Evolutionary conservation across 2,329 filamentous ascomycete genomes (phyloP).

Genomic region (Neophaeococcomyces mojaviensis): DNA sequence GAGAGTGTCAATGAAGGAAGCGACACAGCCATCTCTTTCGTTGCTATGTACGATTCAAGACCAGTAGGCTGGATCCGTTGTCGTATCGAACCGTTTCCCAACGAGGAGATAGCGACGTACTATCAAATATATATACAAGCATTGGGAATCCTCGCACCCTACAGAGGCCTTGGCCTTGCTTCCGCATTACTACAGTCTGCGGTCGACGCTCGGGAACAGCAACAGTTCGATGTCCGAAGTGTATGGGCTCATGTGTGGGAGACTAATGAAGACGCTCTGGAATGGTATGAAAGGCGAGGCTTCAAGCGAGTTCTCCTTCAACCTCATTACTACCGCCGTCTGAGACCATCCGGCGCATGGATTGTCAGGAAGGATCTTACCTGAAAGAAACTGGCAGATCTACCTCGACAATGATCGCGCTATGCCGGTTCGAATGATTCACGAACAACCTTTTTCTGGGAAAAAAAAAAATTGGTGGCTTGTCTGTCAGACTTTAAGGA

Average conservation of each 20-base stretch:
- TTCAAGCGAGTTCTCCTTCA: constrained; percentile 48
- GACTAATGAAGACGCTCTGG: constrained; percentile 51
- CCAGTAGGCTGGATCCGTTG: constrained; percentile 42
- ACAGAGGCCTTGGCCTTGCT: constrained; percentile 51
- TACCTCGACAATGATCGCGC: too few relatives aligned
- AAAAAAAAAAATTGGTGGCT: too few relatives aligned
- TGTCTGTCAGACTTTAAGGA: too few relatives aligned
- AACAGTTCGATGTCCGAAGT: constrained; percentile 42
- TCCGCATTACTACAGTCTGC: constrained; percentile 44
- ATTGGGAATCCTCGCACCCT: constrained; percentile 52
- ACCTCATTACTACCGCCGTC: constrained; percentile 51
- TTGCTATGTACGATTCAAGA: constrained; percentile 48
- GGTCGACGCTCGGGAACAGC: constrained; percentile 31
- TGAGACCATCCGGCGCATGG: constrained; percentile 50
- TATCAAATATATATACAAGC: constrained; percentile 55
- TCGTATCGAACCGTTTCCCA: constrained; percentile 33
- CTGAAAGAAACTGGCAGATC: too few relatives aligned
- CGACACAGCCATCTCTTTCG: constrained; percentile 48
- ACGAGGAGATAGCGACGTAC: constrained; percentile 7
- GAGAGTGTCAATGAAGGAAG: constrained; percentile 50
- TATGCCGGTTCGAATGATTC: too few relatives aligned
- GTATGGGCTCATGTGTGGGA: constrained; percentile 60
- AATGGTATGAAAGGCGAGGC: constrained; percentile 54
- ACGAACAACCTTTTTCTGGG: too few relatives aligned
- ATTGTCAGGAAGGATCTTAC: constrained; percentile 33